Evolutionary conservation across 495 filamentous ascomycete genomes (phyloP).

Genomic region (Annulohypoxylon bovei): DNA sequence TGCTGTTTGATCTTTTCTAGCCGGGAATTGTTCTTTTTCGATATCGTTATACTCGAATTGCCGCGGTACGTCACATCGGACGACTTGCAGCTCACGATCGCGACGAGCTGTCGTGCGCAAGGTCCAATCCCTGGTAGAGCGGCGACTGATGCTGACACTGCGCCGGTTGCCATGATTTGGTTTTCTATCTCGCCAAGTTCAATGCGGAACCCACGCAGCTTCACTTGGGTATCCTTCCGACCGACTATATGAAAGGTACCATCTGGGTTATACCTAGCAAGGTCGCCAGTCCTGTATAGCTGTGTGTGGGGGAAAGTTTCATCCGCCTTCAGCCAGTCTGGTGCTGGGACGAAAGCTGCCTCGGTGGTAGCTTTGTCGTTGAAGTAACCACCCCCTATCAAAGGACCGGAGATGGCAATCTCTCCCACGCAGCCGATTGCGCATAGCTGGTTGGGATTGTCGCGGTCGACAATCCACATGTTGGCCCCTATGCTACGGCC

Average conservation of each 20-base stretch:
- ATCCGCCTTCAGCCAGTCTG: not conserved
- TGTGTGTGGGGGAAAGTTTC: not conserved
- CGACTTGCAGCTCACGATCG: not conserved
- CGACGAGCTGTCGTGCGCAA: not conserved
- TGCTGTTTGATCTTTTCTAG: not conserved
- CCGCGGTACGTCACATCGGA: not conserved
- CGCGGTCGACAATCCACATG: not conserved
- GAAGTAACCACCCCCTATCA: not conserved
- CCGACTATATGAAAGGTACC: not conserved
- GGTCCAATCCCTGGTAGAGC: not conserved
- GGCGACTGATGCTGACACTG: not conserved
- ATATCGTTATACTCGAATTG: not conserved
- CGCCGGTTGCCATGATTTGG: not conserved
- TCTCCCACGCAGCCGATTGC: not conserved
- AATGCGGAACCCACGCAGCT: not conserved
- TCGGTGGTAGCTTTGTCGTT: not conserved
- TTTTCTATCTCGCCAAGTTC: constrained; percentile 8
- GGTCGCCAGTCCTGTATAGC: constrained; percentile 3
- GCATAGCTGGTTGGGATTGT: not conserved
- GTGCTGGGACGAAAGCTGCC: not conserved
- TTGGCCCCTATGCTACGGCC: not conserved
- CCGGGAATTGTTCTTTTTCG: not conserved
- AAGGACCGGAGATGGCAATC: not conserved
- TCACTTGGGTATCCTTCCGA: constrained; percentile 10
- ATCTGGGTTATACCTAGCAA: not conserved